Base-by-base conservation (phyloP, 441 rosid genomes). In the Gossypium aridum region DNA sequence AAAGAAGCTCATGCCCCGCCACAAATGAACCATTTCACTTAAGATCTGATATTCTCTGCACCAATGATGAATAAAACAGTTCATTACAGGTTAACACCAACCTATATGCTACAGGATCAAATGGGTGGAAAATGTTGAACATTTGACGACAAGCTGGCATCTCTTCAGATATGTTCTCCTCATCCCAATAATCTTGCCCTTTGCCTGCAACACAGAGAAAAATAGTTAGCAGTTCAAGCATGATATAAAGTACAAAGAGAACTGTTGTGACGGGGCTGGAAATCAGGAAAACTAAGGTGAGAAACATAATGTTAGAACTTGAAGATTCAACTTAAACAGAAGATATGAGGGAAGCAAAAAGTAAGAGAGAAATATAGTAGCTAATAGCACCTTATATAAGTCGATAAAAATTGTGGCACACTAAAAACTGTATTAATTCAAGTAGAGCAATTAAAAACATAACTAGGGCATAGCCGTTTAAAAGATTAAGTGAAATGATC, bases 81-180 rank as follows among this genome's bases (percentile, higher is more conserved):
- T 17, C 43, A 17, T 1, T 39, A 25, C 6, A 55, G 49, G 59
- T 37, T 19, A 55, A 51, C 17, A 39, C 84, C 74, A 62, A 96
- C 99, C 99, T 92, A 85, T 93, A 96, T 72, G 99, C 99, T 79
- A 96, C 99, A 64, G 99, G 99, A 83, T 96, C 99, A 83, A 76
- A 96, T 28, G 98, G 99, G 78, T 96, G 99, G 82, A 96, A 96
- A 75, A 96, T 93, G 83, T 96, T 96, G 89, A 93, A 87, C 98
- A 96, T 92, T 85, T 86, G 98, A 75, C 83, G 86, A 81, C 99
- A 96, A 72, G 96, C 93, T 70, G 98, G 99, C 88, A 92, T 89
- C 92, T 93, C 98, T 89, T 96, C 99, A 54, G 2, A 83, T 74
- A 83, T 87, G 77, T 87, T 91, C 78, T 86, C 97, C 84, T 90